Evolutionary conservation across 73 alveolate species (phyloP).

Genomic region (Tetrahymena borealis): DNA sequence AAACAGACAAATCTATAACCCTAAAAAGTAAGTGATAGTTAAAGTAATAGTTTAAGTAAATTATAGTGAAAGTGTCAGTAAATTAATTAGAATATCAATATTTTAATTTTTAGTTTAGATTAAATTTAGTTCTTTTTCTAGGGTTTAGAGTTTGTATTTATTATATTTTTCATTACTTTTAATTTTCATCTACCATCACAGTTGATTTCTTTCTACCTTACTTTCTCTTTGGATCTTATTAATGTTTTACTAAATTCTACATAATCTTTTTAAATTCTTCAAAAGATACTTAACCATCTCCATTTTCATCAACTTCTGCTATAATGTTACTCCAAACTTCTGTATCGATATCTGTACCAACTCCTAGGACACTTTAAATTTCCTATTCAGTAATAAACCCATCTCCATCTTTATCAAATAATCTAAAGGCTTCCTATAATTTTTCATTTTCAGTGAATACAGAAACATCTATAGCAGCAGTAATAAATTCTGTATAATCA

Average conservation of each 20-base stretch:
- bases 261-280: constrained; percentile 54
- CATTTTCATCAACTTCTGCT: constrained; percentile 59
- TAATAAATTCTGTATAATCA: constrained; percentile 17
- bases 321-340: neutral
- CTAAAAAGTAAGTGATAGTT: no score
- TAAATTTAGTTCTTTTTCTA: no score
- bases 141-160: no score
- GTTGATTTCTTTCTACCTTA: neutral
- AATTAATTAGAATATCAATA: no score
- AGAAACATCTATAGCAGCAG: constrained; percentile 3
- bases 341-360: neutral
- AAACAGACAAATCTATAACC: no score
- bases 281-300: constrained; percentile 63
- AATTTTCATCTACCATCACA: neutral
- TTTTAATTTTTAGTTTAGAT: no score
- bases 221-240: neutral
- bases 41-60: no score
- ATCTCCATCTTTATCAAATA: constrained; percentile 41
- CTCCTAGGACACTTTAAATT: neutral
- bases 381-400: constrained; percentile 28
- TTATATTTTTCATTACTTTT: no score
- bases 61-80: no score
- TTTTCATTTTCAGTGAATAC: neutral
- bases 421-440: constrained; percentile 1
- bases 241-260: neutral